A percentile compares a stretch with the other conserved stretches of the same genome.
Conservation (phyloP, 768 basidiomycete genomes). For the Trametes gibbosa region DNA sequence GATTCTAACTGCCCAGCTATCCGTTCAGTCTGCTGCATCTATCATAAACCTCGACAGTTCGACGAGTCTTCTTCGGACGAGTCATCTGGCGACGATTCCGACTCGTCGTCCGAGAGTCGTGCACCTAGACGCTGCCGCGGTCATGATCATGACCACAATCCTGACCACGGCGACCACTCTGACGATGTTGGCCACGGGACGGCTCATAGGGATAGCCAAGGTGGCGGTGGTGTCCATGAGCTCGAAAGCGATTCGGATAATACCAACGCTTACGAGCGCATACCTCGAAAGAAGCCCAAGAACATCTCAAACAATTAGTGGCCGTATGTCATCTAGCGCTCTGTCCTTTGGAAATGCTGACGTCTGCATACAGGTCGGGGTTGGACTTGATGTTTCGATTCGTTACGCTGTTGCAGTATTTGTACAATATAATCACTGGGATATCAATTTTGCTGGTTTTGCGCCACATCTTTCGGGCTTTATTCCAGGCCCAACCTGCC, state of each 20-base stretch:
- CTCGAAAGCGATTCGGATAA: conserved; percentile 25
- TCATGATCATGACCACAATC: conserved; percentile 14
- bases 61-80: conserved; percentile 75
- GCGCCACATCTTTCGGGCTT: neutral
- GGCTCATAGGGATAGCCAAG: conserved; percentile 15
- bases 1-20: neutral
- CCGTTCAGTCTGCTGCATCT: conserved; percentile 89
- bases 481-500: conserved; percentile 28
- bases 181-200: conserved; percentile 14
- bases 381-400: no score
- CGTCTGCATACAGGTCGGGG: no score
- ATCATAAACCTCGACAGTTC: conserved; percentile 75
- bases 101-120: conserved; percentile 23
- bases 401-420: neutral
- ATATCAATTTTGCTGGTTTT: neutral
- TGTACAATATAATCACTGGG: conserved; percentile 1
- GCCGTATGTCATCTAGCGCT: no score
- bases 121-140: conserved; percentile 2
- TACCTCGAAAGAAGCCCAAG: conserved; percentile 27
- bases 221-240: conserved; percentile 26
- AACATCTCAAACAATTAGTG: conserved; percentile 1
- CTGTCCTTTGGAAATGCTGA: no score
- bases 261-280: conserved; percentile 37
- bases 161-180: conserved; percentile 16
- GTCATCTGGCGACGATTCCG: conserved; percentile 51